Base-by-base conservation (phyloP, 805 yeast genomes). In the Yarrowia keelungensis region DNA sequence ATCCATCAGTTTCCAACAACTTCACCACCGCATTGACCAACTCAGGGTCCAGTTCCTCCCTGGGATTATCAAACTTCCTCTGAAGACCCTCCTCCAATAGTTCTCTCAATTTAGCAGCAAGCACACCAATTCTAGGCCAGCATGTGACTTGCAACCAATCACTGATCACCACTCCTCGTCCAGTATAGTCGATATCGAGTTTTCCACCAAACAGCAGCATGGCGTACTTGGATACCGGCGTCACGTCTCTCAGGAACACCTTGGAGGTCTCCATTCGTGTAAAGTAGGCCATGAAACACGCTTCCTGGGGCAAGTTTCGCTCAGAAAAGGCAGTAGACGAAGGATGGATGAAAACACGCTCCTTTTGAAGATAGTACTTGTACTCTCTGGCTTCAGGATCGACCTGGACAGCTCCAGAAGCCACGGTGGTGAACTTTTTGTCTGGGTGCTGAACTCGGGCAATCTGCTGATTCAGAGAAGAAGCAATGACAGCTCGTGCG, bases 81-180 rank as follows among this genome's bases (percentile, higher is more conserved):
- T 85, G 89, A 68, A 94, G 84, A 0, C 90, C 86, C 19, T 82
- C 80, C 74, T 92, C 97, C 41, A 94, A 77, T 58, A 91, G 76
- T 11, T 78, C 74, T 73, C 97, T 81, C 69, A 94, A 78, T 69
- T 89, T 86, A 69, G 90, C 89, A 39, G 93, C 83, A 58, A 94
- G 79, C 1, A 94, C 97, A 1, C 93, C 98, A 74, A 93, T 91
- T 72, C 95, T 90, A 71, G 97, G 89, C 98, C 98, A 94, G 0
- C 97, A 91, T 71, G 91, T 83, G 12, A 94, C 83, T 0, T 97
- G 96, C 42, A 91, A 78, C 98, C 98, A 93, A n/a, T 84, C 83
- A 72, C 91, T 97, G 68, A 94, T 79, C 9, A 92, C 87, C 43
- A 95, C 85, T 26, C 98, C 98, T 12, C 75, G 71, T 0, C 97